Base-by-base conservation (phyloP, 306 rosid species). In the Trichosanthes cucumerina region DNA sequence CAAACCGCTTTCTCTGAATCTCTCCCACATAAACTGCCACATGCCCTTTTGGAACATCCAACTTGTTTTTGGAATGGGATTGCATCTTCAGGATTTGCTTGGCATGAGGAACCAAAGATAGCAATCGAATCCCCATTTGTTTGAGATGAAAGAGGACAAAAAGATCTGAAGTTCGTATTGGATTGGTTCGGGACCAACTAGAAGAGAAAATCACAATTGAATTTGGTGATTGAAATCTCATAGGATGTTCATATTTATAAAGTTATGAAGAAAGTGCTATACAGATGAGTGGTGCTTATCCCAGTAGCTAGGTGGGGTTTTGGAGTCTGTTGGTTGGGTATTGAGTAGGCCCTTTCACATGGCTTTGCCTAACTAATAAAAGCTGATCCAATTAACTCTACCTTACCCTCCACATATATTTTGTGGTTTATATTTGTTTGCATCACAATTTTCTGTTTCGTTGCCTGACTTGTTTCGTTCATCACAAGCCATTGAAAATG, bases 1-100 rank as follows among this genome's bases (percentile, higher is more conserved):
- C 33, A 12, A 76, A 76, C 3, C 79, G 8, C 44, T 73, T 76
- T 31, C 66, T 76, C 11, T 76, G n/a, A 4, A 56, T 34, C 1
- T 76, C 79, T 76, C 79, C 66, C 12, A 54, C 79, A 12, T 75
- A 75, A 39, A 76, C 52, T 34, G 79, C 66, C 3, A 76, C 24
- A 21, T 76, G 66, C 3, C 79, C 79, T 76, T 76, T 76, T 0
- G 78, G 78, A 73, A 73, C 46, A 31, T 28, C 26, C 11, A 4
- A 28, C 1, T 31, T 44, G 39, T 19, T 36, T 65, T 36, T 65
- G 6, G 73, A 65, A 65, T 11, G 5, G 4, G 44, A 4, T 4
- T 73, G 77, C 24, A 7, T 49, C 33, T 72, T 72, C 3, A 72
- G 14, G 9, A 49, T 7, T 7, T 47, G 77, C 60, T 49, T 73